Base-by-base conservation (phyloP, 257 asterid species). In the Salvia hispanica region DNA sequence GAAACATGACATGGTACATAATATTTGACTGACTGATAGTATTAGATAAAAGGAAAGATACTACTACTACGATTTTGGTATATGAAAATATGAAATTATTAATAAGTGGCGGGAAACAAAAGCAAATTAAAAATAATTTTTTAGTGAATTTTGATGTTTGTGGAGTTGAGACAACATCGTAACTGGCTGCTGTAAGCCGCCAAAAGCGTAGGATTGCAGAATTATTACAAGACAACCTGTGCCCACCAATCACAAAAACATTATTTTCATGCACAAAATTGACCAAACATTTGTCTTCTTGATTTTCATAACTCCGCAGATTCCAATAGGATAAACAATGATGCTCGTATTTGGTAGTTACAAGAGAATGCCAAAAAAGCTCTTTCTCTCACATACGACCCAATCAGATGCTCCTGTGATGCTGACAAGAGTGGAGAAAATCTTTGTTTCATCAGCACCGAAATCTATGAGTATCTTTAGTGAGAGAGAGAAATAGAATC, bases 241-340 rank as follows among this genome's bases (percentile, higher is more conserved):
- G 52, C 69, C 64, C 60, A 56, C 72, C 67, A 56, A 56, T 72
- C 77, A 54, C 62, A 47, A 45, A 45, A 15, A 55, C 39, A 6
- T 66, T 15, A 14, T 10, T 40, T 15, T 42, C 37, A 39, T 39
- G 51, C 51, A 42, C 9, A 67, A 10, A 37, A 15, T 60, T 67
- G 78, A 67, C 70, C 63, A 70, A 51, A 21, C 59, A 12, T 76
- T 76, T 71, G 70, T 66, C 70, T 66, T 15, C 64, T 40, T 39
- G 5, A 11, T 21, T 40, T 67, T 25, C 31, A 25, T 2, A 25
- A 62, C 62, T 67, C 66, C 12, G 63, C 70, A 53, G 16, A 59
- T 51, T 42, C 53, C 62, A 50, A 9, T 46, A 18, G 50, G 58
- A 72, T 64, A 58, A 25, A 43, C n/a, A 54, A 51, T 66, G 56